Evolutionary conservation across 1,284 basidiomycete species (phyloP).

Genomic region (Leccinum huronense): DNA sequence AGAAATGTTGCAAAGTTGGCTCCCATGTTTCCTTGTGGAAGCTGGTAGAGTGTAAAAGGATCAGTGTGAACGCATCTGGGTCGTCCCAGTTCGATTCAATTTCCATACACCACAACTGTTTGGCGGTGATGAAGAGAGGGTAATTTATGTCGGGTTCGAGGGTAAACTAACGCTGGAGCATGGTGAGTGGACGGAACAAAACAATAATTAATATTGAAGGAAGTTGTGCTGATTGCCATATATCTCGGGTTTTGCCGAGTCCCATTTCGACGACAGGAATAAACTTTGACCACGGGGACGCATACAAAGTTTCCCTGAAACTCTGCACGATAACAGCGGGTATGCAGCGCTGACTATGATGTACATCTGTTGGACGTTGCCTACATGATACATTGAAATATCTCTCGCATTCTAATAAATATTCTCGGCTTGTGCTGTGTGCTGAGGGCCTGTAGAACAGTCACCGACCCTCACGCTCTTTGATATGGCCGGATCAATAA

Average conservation of each 20-base stretch:
- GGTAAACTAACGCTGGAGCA: conserved; percentile 25
- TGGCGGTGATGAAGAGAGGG: conserved; percentile 52
- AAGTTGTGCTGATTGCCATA: too few relatives aligned
- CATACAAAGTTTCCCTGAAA: not conserved
- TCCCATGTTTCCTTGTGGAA: conserved; percentile 71
- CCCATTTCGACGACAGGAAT: not conserved
- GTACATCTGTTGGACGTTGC: not conserved
- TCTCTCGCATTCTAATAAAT: not conserved
- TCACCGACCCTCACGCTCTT: not conserved
- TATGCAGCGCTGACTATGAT: not conserved
- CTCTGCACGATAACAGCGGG: not conserved
- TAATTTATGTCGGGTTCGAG: conserved; percentile 38
- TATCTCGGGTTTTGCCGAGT: not conserved
- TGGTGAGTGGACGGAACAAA: conserved; percentile 4
- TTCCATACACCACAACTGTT: conserved; percentile 50
- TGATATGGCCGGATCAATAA: conserved; percentile 20
- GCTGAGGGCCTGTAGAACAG: not conserved
- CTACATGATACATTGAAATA: not conserved
- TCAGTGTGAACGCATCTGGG: conserved; percentile 48
- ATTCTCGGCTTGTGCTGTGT: not conserved
- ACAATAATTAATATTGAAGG: not conserved
- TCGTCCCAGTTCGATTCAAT: conserved; percentile 35
- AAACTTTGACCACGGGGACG: not conserved
- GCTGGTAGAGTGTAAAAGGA: conserved; percentile 61
- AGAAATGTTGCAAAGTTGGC: conserved; percentile 42